Percentiles rank a stretch among this genome's conserved stretches.
phyloP scores from a whole-genome alignment of 2,329 filamentous ascomycete genomes.

The Cladosporium sp. region DNA sequence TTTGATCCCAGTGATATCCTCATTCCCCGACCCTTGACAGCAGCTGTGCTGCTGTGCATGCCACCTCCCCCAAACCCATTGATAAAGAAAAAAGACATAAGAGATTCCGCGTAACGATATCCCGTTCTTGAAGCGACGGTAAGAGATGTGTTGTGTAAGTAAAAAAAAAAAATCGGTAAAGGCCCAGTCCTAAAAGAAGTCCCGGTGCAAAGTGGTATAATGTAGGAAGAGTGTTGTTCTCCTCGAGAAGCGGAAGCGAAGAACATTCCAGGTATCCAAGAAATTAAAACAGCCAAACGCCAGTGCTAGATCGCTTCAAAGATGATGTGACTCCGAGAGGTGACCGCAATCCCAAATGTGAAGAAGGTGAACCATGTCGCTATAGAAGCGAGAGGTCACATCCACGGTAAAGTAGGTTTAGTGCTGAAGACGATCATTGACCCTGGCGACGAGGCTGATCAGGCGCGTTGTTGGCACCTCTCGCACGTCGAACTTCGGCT shows the following conservation, averaged over 20 bases:
- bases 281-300: slow-evolving; percentile 11
- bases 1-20: neutral
- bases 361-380: neutral
- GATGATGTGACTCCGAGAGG: slow-evolving; percentile 7
- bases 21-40: neutral
- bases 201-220: slow-evolving; percentile 4
- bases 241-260: neutral
- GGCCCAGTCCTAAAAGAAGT: slow-evolving; percentile 3
- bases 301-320: slow-evolving; percentile 24
- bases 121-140: slow-evolving; percentile 7
- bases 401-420: slow-evolving; percentile 1
- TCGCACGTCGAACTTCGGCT: slow-evolving; percentile 25
- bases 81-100: neutral
- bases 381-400: slow-evolving; percentile 9
- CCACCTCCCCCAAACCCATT: too few relatives aligned
- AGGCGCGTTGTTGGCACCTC: neutral
- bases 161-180: slow-evolving; percentile 3
- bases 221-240: neutral
- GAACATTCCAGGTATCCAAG: slow-evolving; percentile 7
- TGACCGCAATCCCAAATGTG: neutral
- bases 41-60: neutral
- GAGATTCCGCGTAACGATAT: neutral
- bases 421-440: slow-evolving; percentile 15
- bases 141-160: neutral
- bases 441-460: neutral